Percentiles rank a stretch among this genome's conserved stretches.
Conservation (phyloP, 2,329 filamentous ascomycete species). For the Fusarium redolens region DNA sequence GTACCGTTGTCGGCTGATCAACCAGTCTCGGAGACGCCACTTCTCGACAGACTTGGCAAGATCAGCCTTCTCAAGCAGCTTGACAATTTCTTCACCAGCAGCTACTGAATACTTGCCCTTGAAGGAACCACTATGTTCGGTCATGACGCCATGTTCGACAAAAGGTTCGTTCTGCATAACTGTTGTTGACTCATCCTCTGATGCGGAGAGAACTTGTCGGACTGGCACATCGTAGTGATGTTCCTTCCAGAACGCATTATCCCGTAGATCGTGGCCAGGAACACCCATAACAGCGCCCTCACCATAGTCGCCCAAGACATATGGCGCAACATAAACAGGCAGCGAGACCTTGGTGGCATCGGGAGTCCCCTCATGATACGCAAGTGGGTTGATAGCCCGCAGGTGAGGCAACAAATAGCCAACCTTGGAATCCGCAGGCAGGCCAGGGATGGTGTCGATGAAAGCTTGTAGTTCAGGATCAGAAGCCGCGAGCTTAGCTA, state of each 20-base stretch:
- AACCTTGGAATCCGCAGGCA: conserved; percentile 67
- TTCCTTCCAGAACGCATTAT: conserved; percentile 82
- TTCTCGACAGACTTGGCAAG: conserved; percentile 74
- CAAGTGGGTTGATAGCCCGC: conserved; percentile 73
- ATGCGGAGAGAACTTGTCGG: conserved; percentile 69
- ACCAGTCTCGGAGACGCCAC: conserved; percentile 88
- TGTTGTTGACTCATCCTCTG: conserved; percentile 60
- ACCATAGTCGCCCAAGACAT: conserved; percentile 87
- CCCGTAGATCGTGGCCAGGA: conserved; percentile 83
- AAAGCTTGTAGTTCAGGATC: conserved; percentile 75
- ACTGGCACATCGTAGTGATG: conserved; percentile 72
- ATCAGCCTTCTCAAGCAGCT: conserved; percentile 63
- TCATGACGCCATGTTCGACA: conserved; percentile 74
- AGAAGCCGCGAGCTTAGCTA: conserved; percentile 67
- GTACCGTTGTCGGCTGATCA: conserved; percentile 91
- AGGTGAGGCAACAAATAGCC: conserved; percentile 75
- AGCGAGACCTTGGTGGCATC: conserved; percentile 67
- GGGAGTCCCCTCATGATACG: conserved; percentile 62
- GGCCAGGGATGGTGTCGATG: conserved; percentile 69
- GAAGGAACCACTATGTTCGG: conserved; percentile 72
- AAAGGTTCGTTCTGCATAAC: conserved; percentile 65
- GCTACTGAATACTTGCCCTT: conserved; percentile 71
- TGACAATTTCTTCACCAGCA: conserved; percentile 70
- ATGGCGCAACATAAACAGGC: conserved; percentile 84
- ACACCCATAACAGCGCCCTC: conserved; percentile 94